Conservation (phyloP, 306 rosid genomes). For the Pyrus communis region DNA sequence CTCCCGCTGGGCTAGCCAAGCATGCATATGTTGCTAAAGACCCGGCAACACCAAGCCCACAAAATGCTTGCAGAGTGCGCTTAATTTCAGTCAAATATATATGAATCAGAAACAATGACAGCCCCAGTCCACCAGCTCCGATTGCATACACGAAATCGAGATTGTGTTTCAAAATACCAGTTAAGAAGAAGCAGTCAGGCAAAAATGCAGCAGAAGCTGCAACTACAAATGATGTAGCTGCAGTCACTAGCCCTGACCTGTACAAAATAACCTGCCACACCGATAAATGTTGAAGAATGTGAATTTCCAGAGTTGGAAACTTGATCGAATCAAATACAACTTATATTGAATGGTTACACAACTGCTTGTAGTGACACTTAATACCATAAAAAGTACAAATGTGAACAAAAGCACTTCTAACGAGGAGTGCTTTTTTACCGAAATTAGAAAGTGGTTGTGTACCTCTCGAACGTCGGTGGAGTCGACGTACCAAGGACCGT, state of each 20-base stretch:
- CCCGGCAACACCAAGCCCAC: slow-evolving; percentile 78
- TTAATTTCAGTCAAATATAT: slow-evolving; percentile 75
- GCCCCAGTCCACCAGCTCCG: slow-evolving; percentile 74
- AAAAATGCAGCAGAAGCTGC: slow-evolving; percentile 64
- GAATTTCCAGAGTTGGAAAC: no score
- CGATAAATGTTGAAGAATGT: no score
- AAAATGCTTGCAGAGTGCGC: slow-evolving; percentile 74
- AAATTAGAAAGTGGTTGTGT: neutral
- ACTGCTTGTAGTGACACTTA: no score
- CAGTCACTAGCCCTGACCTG: slow-evolving; percentile 74
- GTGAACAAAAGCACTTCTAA: neutral
- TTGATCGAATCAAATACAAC: no score
- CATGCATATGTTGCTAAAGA: slow-evolving; percentile 43
- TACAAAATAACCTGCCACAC: slow-evolving; percentile 59
- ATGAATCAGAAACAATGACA: slow-evolving; percentile 70
- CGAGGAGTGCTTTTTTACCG: no score
- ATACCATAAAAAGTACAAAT: no score
- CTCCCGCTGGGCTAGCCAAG: slow-evolving; percentile 63
- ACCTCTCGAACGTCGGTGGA: slow-evolving; percentile 75
- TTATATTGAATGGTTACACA: no score
- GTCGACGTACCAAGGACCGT: slow-evolving; percentile 86
- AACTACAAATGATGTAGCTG: slow-evolving; percentile 63
- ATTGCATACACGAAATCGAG: slow-evolving; percentile 43
- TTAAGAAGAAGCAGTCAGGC: slow-evolving; percentile 30
- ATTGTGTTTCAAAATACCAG: slow-evolving; percentile 37